Evolutionary conservation across 768 basidiomycete species (phyloP).

Genomic region (Lactarius pseudohatsudake): DNA sequence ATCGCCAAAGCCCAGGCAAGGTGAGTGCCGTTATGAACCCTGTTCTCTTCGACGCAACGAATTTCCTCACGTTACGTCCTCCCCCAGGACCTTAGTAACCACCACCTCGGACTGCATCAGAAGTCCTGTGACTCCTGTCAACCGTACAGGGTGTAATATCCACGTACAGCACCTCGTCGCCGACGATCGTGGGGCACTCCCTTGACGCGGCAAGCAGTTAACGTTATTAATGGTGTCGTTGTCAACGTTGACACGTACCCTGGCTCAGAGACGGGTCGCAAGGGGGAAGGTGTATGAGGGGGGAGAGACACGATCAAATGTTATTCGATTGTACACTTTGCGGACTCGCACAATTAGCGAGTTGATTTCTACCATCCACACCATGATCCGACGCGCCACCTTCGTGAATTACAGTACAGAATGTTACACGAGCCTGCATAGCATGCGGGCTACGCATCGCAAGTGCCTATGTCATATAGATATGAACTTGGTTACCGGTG

Average conservation of each 20-base stretch:
- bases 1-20: conserved; percentile 50
- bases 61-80: too few relatives aligned
- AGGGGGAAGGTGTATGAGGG: not conserved
- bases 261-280: not conserved
- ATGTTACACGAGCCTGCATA: not conserved
- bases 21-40: not conserved
- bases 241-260: not conserved
- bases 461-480: not conserved
- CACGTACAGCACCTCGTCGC: conserved; percentile 39
- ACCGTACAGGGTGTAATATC: conserved; percentile 43
- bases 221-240: not conserved
- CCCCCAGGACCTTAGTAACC: not conserved
- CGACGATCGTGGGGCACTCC: conserved; percentile 43
- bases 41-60: not conserved
- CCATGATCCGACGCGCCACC: not conserved
- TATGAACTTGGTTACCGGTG: not conserved
- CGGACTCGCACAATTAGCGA: not conserved
- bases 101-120: conserved; percentile 37
- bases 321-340: not conserved
- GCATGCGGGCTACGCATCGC: not conserved
- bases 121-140: conserved; percentile 34
- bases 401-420: not conserved
- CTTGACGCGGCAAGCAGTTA: conserved; percentile 30
- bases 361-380: not conserved
- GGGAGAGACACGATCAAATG: not conserved